Percentiles rank a stretch among this genome's conserved stretches.
Conservation (phyloP, 2,329 filamentous ascomycete genomes). For the Epichloe aotearoae region DNA sequence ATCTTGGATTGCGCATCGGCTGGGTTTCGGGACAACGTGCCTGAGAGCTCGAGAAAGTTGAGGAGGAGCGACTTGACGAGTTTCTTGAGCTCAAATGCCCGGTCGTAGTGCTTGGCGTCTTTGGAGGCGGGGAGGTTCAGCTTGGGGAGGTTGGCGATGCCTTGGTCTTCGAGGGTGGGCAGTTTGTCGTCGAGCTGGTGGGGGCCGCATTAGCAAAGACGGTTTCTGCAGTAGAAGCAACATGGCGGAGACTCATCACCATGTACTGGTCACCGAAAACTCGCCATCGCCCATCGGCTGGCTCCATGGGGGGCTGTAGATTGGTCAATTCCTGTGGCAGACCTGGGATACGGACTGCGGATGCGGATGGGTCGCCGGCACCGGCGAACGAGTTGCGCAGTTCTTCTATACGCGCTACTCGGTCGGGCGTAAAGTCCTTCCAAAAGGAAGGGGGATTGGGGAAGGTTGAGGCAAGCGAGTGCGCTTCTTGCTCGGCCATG, state of each 20-base stretch:
- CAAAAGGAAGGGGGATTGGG: slow-evolving; percentile 85
- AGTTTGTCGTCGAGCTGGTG: slow-evolving; percentile 46
- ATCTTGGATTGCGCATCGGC: slow-evolving; percentile 54
- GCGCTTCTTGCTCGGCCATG: slow-evolving; percentile 45
- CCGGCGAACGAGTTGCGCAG: slow-evolving; percentile 27
- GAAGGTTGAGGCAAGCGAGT: slow-evolving; percentile 51
- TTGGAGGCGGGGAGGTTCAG: slow-evolving; percentile 27
- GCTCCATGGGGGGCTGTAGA: slow-evolving; percentile 70
- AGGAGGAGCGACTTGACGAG: slow-evolving; percentile 75
- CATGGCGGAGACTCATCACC: slow-evolving; percentile 21
- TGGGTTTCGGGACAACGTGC: slow-evolving; percentile 24
- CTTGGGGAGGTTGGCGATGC: slow-evolving; percentile 51
- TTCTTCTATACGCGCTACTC: slow-evolving; percentile 42
- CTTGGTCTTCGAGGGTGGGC: slow-evolving; percentile 54
- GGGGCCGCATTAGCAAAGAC: not conserved
- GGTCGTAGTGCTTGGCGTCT: slow-evolving; percentile 45
- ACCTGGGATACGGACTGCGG: slow-evolving; percentile 25
- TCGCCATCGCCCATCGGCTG: slow-evolving; percentile 55
- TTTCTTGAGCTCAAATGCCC: slow-evolving; percentile 56
- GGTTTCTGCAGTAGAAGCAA: not conserved
- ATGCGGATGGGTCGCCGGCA: slow-evolving; percentile 10
- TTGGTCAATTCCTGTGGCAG: slow-evolving; percentile 60
- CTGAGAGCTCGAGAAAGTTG: slow-evolving; percentile 77
- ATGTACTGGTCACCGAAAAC: slow-evolving; percentile 59
- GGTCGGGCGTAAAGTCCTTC: slow-evolving; percentile 71